phyloP scores from a whole-genome alignment of 2,329 filamentous ascomycete genomes.

The Domatiomyces catenatus region DNA sequence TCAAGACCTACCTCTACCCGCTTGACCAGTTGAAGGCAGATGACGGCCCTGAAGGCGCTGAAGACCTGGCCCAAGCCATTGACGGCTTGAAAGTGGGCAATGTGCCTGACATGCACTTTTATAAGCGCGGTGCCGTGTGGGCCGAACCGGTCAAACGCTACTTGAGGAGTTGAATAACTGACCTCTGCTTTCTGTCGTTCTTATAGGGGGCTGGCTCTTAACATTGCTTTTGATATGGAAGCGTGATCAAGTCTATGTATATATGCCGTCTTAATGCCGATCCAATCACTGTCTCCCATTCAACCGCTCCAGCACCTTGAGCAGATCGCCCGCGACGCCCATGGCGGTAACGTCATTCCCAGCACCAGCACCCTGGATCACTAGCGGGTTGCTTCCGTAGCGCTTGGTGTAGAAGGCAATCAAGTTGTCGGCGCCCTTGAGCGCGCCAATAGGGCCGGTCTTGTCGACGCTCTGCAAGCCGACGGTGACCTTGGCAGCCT shows the following conservation, averaged over 20 bases:
- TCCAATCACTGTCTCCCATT: slow-evolving; percentile 17
- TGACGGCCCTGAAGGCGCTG: slow-evolving; percentile 27
- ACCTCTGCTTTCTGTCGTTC: background rate
- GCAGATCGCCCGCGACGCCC: slow-evolving; percentile 85
- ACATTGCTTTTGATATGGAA: background rate
- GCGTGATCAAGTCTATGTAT: too few species aligned
- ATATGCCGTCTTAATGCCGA: too few species aligned
- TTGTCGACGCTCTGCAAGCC: slow-evolving; percentile 79
- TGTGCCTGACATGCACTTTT: slow-evolving; percentile 42
- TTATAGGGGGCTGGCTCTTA: background rate
- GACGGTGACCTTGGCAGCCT: slow-evolving; percentile 70
- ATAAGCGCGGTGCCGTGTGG: slow-evolving; percentile 45
- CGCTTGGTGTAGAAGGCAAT: slow-evolving; percentile 97
- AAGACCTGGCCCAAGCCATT: slow-evolving; percentile 40
- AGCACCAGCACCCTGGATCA: slow-evolving; percentile 86
- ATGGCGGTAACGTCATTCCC: slow-evolving; percentile 94
- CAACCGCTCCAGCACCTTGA: slow-evolving; percentile 71
- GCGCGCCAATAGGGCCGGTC: slow-evolving; percentile 76
- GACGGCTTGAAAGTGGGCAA: slow-evolving; percentile 43
- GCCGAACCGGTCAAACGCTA: slow-evolving; percentile 39
- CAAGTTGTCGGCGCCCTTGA: slow-evolving; percentile 97
- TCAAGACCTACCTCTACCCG: slow-evolving; percentile 48
- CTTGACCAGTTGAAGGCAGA: slow-evolving; percentile 41
- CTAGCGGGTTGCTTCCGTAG: slow-evolving; percentile 79
- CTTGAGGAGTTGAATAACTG: slow-evolving; percentile 21